A percentile compares a stretch with the other conserved stretches of the same genome.
phyloP scores from a whole-genome alignment of 495 filamentous ascomycete genomes.

The Podospora pseudoanserina region DNA sequence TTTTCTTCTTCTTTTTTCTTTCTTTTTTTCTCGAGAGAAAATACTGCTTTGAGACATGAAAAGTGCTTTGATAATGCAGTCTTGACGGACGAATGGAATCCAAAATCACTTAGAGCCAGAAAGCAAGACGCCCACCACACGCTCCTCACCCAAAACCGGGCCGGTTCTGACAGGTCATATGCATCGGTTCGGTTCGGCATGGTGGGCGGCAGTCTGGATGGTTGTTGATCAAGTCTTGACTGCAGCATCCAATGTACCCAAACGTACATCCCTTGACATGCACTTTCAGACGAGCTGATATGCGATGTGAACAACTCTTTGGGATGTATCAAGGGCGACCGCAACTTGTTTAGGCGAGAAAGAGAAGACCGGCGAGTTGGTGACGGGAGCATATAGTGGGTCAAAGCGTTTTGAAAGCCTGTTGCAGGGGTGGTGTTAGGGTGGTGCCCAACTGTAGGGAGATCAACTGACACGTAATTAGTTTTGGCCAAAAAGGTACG shows the following conservation, averaged over 20 bases:
- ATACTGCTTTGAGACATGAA: not conserved
- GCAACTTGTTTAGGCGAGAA: not conserved
- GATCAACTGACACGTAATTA: not conserved
- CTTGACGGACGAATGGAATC: not conserved
- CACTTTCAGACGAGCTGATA: not conserved
- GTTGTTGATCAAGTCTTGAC: not conserved
- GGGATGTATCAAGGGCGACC: not conserved
- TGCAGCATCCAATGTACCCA: no score
- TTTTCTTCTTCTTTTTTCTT: no score
- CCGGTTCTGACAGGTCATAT: not conserved
- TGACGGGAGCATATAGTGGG: no score
- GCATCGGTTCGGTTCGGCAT: not conserved
- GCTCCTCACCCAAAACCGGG: not conserved
- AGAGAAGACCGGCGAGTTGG: no score
- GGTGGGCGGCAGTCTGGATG: not conserved
- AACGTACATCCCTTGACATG: not conserved
- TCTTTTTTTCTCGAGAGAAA: not conserved
- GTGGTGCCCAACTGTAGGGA: not conserved
- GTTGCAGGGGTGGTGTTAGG: not conserved
- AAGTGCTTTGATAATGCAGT: not conserved
- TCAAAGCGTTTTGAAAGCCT: no score
- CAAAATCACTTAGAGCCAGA: not conserved
- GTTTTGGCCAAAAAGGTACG: not conserved
- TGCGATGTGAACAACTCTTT: no score
- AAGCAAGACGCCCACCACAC: not conserved